phyloP scores from a whole-genome alignment of 352 stramenopile species.

The Pythium insidiosum region DNA sequence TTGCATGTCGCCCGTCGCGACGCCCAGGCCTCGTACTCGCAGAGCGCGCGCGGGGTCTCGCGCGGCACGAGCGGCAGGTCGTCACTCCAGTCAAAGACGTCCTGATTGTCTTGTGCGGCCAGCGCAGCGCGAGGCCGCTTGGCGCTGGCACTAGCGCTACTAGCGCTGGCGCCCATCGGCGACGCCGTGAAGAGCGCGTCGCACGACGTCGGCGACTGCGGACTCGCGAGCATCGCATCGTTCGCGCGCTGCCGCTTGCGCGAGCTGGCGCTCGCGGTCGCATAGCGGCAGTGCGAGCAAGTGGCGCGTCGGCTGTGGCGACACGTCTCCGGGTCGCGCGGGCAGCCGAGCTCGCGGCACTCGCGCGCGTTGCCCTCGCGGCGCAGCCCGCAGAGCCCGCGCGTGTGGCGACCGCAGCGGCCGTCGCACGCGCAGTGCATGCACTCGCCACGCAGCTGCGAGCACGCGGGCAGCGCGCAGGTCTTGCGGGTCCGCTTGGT shows the following conservation, averaged over 20 bases:
- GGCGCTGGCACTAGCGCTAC: too few species aligned
- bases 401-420: slow-evolving; percentile 44
- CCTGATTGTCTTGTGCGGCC: neutral
- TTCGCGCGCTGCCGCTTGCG: slow-evolving; percentile 24
- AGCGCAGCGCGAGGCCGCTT: neutral
- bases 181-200: slow-evolving; percentile 9
- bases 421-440: slow-evolving; percentile 83
- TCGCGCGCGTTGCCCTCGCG: slow-evolving; percentile 52
- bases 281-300: slow-evolving; percentile 74
- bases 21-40: slow-evolving; percentile 45
- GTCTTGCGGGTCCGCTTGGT: slow-evolving; percentile 63
- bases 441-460: slow-evolving; percentile 40
- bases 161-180: too few species aligned
- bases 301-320: slow-evolving; percentile 65
- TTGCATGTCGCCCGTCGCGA: slow-evolving; percentile 35
- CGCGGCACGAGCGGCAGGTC: too few species aligned
- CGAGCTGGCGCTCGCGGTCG: slow-evolving; percentile 30
- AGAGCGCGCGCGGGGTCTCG: slow-evolving; percentile 22
- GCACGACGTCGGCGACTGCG: slow-evolving; percentile 12
- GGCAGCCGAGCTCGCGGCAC: slow-evolving; percentile 55
- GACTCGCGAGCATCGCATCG: neutral
- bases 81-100: too few species aligned
- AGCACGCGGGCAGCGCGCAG: slow-evolving; percentile 59
- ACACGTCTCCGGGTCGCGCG: slow-evolving; percentile 52
- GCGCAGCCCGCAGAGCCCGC: slow-evolving; percentile 43